A percentile compares a stretch with the other conserved stretches of the same genome.
Conservation (phyloP, 2,329 filamentous ascomycete species). For the Colletotrichum magnum region DNA sequence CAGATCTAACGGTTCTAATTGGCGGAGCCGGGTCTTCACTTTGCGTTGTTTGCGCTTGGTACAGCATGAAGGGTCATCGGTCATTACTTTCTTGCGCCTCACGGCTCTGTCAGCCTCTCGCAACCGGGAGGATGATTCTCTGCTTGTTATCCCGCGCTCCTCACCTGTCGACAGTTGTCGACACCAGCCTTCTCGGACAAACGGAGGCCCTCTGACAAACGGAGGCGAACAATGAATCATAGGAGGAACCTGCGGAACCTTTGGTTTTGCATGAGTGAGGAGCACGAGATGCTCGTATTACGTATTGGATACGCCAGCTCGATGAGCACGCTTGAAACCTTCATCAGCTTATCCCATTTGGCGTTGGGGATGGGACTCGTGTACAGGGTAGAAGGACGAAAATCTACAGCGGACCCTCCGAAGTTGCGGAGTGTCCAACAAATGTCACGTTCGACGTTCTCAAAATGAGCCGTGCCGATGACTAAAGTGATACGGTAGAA, state of each 20-base stretch:
- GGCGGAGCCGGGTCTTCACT: background rate
- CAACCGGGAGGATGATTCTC: too few relatives aligned
- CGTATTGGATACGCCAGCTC: background rate
- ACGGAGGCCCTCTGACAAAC: background rate
- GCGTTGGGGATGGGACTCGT: background rate
- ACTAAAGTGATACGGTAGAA: conserved; percentile 31
- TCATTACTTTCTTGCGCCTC: too few relatives aligned
- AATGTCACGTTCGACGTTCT: conserved; percentile 2
- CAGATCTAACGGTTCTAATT: background rate
- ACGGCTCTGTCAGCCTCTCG: too few relatives aligned
- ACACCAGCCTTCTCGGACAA: too few relatives aligned
- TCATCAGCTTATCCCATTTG: background rate
- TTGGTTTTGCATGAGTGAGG: background rate
- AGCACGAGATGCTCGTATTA: background rate
- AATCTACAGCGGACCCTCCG: conserved; percentile 9
- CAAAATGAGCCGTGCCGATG: conserved; percentile 21
- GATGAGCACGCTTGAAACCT: background rate
- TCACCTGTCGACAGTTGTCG: too few relatives aligned
- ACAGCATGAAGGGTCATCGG: too few relatives aligned
- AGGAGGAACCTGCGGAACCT: background rate
- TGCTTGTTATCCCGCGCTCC: too few relatives aligned
- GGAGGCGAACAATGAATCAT: background rate
- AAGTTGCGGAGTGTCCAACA: conserved; percentile 23
- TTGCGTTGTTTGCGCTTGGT: too few relatives aligned
- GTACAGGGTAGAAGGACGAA: conserved; percentile 8